Evolutionary conservation across 805 yeast species (phyloP).

Genomic region (Starmerella gropengiesseri): DNA sequence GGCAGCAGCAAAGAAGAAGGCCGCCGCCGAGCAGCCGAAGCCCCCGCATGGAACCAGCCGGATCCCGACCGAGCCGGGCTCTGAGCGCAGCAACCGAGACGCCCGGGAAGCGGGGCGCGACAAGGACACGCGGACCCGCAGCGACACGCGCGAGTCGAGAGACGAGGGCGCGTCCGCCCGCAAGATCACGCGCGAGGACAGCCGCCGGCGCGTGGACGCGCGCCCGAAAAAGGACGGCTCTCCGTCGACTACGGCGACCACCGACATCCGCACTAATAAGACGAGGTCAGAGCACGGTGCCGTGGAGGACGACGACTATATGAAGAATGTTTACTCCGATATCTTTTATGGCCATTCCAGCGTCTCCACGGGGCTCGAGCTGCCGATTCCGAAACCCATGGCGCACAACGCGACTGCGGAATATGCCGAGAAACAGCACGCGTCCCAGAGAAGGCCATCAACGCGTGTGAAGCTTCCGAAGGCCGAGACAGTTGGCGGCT

Average conservation of each 20-base stretch:
- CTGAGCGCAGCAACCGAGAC: background rate
- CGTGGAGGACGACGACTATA: too few species aligned
- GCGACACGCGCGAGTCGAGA: background rate
- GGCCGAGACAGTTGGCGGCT: background rate
- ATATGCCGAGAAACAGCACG: background rate
- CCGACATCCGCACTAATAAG: too few species aligned
- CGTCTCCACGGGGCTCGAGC: slow-evolving; percentile 1
- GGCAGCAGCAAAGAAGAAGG: slow-evolving; percentile 7
- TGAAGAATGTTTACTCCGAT: too few species aligned
- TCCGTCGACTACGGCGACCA: too few species aligned
- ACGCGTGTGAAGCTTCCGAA: slow-evolving; percentile 2
- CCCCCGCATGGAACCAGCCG: too few species aligned
- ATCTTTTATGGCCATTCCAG: too few species aligned
- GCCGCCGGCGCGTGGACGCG: too few species aligned
- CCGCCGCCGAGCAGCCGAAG: too few species aligned
- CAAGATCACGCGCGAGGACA: background rate
- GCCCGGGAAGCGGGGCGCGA: too few species aligned
- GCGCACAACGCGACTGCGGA: background rate
- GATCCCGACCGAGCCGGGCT: too few species aligned
- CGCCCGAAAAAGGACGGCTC: too few species aligned
- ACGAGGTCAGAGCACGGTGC: too few species aligned
- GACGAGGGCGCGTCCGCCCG: background rate
- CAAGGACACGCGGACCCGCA: background rate
- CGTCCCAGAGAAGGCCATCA: background rate
- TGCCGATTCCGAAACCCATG: background rate